A percentile compares a stretch with the other conserved stretches of the same genome.
Conservation (phyloP, 1,284 basidiomycete genomes). For the Exobasidium cylindrosporum region DNA sequence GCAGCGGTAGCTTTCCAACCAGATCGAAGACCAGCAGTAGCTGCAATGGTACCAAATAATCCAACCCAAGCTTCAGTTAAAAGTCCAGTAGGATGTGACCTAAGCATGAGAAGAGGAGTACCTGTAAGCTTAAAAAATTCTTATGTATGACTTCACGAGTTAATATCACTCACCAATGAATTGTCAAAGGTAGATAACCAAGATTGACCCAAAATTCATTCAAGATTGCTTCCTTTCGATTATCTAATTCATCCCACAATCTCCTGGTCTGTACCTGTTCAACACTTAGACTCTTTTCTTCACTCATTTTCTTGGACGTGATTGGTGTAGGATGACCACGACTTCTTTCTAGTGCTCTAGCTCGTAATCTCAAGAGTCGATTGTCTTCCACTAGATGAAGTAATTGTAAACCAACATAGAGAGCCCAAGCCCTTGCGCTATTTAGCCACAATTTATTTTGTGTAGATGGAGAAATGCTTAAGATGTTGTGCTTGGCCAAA, state of each 20-base stretch:
- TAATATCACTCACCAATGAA: conserved; percentile 70
- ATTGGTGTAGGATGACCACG: conserved; percentile 46
- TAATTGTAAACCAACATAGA: conserved; percentile 52
- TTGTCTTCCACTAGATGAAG: conserved; percentile 53
- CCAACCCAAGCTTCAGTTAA: conserved; percentile 51
- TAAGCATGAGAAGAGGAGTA: not conserved
- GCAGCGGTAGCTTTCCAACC: conserved; percentile 45
- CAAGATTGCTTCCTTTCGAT: conserved; percentile 68
- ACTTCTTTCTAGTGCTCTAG: conserved; percentile 46
- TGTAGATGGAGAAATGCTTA: conserved; percentile 33
- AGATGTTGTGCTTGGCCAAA: conserved; percentile 46
- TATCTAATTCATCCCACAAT: conserved; percentile 50
- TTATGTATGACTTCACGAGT: too few relatives aligned
- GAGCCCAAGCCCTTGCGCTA: conserved; percentile 46
- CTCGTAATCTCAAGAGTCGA: conserved; percentile 47
- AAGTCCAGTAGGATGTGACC: conserved; percentile 36
- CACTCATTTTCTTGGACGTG: conserved; percentile 24
- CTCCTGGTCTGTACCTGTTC: conserved; percentile 44
- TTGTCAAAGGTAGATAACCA: conserved; percentile 72
- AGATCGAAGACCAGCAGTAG: conserved; percentile 37
- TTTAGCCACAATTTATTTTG: conserved; percentile 45
- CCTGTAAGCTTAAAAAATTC: too few relatives aligned
- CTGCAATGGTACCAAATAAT: conserved; percentile 52
- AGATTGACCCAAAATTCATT: conserved; percentile 72
- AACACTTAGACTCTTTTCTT: conserved; percentile 20